A percentile compares a stretch with the other conserved stretches of the same genome.
Evolutionary conservation across 2,329 filamentous ascomycete genomes (phyloP).

Genomic region (Lasiodiplodia sp.): DNA sequence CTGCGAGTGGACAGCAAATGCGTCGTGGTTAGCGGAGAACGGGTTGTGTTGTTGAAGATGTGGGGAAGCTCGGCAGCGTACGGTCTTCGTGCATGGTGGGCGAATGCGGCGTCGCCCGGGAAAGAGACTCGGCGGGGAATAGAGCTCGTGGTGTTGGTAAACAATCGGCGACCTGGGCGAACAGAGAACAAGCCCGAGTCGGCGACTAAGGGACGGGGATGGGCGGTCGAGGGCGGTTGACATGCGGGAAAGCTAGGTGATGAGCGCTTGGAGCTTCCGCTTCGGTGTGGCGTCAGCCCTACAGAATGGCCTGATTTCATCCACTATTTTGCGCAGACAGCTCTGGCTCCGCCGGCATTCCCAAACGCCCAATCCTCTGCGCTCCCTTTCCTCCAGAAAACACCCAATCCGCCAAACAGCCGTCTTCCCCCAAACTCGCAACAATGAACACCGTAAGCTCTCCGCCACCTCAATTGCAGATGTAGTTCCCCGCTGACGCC

Average conservation of each 20-base stretch:
- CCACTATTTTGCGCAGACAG: conserved; percentile 20
- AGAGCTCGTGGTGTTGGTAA: not conserved
- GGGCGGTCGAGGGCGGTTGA: not conserved
- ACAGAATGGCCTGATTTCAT: conserved; percentile 26
- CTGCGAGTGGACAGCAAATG: conserved; percentile 36
- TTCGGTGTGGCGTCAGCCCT: conserved; percentile 27
- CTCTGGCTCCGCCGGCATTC: conserved; percentile 7
- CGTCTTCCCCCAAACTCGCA: conserved; percentile 3
- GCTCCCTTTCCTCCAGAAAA: conserved; percentile 9
- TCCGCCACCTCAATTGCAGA: not conserved
- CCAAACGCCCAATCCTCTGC: conserved; percentile 12
- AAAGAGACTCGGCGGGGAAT: not conserved
- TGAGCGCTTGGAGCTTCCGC: conserved; percentile 23
- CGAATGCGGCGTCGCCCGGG: not conserved
- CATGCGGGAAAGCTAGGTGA: conserved; percentile 10
- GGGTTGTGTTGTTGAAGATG: conserved; percentile 25
- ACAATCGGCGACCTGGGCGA: not conserved
- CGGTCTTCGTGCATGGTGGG: conserved; percentile 42
- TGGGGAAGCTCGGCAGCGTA: conserved; percentile 32
- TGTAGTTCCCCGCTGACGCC: conserved; percentile 34
- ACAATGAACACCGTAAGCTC: conserved; percentile 62
- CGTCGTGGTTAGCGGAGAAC: conserved; percentile 12
- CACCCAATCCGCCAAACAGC: not conserved
- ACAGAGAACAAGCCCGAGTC: not conserved
- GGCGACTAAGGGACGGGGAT: conserved; percentile 14